Percentiles rank a stretch among this genome's conserved stretches.
phyloP scores from a whole-genome alignment of 2,329 filamentous ascomycete genomes.

The Fusarium austroafricanum region DNA sequence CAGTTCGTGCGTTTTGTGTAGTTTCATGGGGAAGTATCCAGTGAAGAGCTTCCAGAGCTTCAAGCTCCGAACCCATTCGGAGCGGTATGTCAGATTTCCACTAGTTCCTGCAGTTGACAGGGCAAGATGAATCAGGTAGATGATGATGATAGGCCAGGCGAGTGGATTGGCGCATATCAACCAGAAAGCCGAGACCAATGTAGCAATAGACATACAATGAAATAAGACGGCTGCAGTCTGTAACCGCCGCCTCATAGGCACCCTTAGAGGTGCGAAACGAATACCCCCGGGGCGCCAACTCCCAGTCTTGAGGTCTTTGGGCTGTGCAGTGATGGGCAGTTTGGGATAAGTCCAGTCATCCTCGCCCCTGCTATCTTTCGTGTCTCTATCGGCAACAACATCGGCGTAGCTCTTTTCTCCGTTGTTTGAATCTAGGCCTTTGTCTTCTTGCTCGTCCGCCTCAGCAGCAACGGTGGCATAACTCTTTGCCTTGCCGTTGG shows the following conservation, averaged over 20 bases:
- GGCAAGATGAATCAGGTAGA: conserved; percentile 86
- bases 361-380: conserved; percentile 15
- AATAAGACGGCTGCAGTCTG: conserved; percentile 83
- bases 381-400: conserved; percentile 26
- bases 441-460: conserved; percentile 9
- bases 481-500: conserved; percentile 8
- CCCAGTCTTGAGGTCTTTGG: conserved; percentile 42
- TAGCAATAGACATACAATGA: conserved; percentile 78
- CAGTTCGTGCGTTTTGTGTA: conserved; percentile 87
- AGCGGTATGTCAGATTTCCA: conserved; percentile 79
- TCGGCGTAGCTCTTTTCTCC: conserved; percentile 40
- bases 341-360: conserved; percentile 45
- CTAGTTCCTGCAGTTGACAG: conserved; percentile 82
- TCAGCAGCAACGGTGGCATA: conserved; percentile 25
- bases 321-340: conserved; percentile 38
- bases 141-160: conserved; percentile 81
- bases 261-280: conserved; percentile 83
- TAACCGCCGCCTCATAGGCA: conserved; percentile 76
- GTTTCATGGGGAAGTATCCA: conserved; percentile 87
- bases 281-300: conserved; percentile 66
- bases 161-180: conserved; percentile 90
- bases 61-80: conserved; percentile 76
- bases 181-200: conserved; percentile 84
- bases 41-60: conserved; percentile 90
- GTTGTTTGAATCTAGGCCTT: conserved; percentile 1